These are phyloP conservation scores for Lepiota venenata DNA, from an alignment of 768 basidiomycete species.

Conservation along the genomic window DNA sequence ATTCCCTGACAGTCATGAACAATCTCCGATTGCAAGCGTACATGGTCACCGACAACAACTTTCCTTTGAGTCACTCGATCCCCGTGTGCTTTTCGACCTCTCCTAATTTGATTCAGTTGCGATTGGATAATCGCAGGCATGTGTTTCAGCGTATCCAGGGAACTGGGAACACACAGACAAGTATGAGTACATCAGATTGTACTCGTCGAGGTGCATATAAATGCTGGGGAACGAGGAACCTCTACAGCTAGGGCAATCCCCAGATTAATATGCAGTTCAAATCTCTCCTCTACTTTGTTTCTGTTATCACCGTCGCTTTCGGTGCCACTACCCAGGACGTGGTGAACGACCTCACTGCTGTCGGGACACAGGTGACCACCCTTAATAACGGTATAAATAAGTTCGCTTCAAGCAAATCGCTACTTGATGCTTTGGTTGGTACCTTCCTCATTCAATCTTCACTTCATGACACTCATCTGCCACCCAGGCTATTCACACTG, in stretches of 20 bases:
- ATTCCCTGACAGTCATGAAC: too few relatives aligned
- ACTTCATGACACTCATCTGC: background rate
- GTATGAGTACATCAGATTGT: too few relatives aligned
- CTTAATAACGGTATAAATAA: constrained; percentile 26
- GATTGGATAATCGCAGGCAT: background rate
- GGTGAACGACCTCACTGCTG: constrained; percentile 24
- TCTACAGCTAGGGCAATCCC: background rate
- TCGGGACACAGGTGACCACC: constrained; percentile 23
- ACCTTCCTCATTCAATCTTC: background rate
- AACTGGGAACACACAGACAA: too few relatives aligned
- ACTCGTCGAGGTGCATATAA: too few relatives aligned
- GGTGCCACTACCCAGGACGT: constrained; percentile 26
- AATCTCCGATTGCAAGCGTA: background rate
- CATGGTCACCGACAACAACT: background rate
- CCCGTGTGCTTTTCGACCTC: background rate
- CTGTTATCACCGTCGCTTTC: constrained; percentile 19
- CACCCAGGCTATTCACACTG: constrained; percentile 22
- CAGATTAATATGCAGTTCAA: constrained; percentile 23
- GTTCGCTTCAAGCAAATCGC: constrained; percentile 23
- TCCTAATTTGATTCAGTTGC: background rate
- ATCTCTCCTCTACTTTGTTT: constrained; percentile 24
- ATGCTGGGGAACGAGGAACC: too few relatives aligned
- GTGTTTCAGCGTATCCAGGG: too few relatives aligned
- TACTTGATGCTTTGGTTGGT: constrained; percentile 24
- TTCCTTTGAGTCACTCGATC: background rate